phyloP scores from a whole-genome alignment of 768 basidiomycete species.

The Podaxis rugospora region DNA sequence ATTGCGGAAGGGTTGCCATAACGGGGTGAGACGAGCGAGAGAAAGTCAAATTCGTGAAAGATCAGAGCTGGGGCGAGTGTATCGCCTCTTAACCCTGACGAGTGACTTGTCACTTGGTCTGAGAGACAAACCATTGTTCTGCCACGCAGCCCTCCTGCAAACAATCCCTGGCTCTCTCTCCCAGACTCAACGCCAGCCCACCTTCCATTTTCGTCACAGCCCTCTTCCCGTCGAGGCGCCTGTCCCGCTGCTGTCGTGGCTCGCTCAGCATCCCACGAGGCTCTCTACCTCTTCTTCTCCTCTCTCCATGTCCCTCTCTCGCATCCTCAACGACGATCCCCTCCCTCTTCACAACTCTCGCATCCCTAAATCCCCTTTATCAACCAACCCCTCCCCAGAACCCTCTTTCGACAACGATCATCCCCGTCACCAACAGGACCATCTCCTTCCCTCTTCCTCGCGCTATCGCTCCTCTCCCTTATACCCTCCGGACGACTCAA shows the following conservation, averaged over 20 bases:
- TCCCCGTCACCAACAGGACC: conserved; percentile 3
- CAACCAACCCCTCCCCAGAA: conserved; percentile 17
- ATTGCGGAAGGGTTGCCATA: conserved; percentile 12
- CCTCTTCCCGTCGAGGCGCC: conserved; percentile 10
- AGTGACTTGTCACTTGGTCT: conserved; percentile 4
- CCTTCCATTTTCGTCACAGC: conserved; percentile 11
- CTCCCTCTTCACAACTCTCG: conserved; percentile 25
- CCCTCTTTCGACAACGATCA: conserved; percentile 17
- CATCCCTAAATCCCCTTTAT: conserved; percentile 26
- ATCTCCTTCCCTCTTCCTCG: conserved; percentile 16
- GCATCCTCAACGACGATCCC: conserved; percentile 77
- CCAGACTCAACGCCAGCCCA: conserved; percentile 12
- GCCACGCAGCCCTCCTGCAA: neutral
- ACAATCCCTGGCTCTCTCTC: neutral
- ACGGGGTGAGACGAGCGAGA: neutral
- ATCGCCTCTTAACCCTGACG: conserved; percentile 5
- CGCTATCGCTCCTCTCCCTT: conserved; percentile 17
- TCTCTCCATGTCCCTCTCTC: conserved; percentile 64
- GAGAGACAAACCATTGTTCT: neutral
- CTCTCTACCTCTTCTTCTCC: conserved; percentile 14
- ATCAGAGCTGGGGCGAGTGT: neutral
- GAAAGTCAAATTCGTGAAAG: conserved; percentile 4
- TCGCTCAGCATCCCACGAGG: conserved; percentile 33
- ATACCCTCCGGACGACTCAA: conserved; percentile 3
- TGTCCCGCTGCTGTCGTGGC: conserved; percentile 22